A percentile compares a stretch with the other conserved stretches of the same genome.
Evolutionary conservation across 2,329 filamentous ascomycete genomes (phyloP).

Genomic region (Ceratocystis harringtonii): DNA sequence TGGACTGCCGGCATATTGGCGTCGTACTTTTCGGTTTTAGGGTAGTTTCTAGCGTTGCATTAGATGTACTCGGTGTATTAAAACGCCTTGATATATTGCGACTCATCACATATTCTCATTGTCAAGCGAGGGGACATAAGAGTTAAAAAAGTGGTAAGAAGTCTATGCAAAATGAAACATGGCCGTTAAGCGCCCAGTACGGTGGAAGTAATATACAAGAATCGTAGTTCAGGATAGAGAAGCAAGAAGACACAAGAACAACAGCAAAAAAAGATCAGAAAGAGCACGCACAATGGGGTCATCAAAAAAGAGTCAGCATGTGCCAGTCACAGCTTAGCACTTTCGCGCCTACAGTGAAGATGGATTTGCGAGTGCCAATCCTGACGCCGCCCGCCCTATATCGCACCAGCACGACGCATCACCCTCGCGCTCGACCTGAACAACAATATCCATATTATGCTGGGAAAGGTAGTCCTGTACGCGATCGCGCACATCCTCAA

Average conservation of each 20-base stretch:
- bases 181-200: background rate
- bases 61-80: too few species aligned
- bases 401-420: conserved; percentile 51
- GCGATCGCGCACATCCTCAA: conserved; percentile 73
- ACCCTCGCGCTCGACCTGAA: conserved; percentile 78
- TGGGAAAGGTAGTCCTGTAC: conserved; percentile 55
- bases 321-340: background rate
- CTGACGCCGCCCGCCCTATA: conserved; percentile 22
- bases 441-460: conserved; percentile 62
- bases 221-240: background rate
- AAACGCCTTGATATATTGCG: background rate
- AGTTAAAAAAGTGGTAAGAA: background rate
- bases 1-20: background rate
- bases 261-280: background rate
- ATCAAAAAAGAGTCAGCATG: background rate
- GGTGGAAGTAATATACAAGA: conserved; percentile 1
- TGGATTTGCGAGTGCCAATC: background rate
- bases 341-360: background rate
- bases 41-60: background rate
- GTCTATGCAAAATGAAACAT: background rate
- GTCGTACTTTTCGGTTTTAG: background rate
- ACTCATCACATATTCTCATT: background rate
- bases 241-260: background rate
- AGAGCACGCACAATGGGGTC: background rate
- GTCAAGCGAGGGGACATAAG: background rate